Conservation (phyloP, 2,329 filamentous ascomycete genomes). For the Fusarium anthophilum region DNA sequence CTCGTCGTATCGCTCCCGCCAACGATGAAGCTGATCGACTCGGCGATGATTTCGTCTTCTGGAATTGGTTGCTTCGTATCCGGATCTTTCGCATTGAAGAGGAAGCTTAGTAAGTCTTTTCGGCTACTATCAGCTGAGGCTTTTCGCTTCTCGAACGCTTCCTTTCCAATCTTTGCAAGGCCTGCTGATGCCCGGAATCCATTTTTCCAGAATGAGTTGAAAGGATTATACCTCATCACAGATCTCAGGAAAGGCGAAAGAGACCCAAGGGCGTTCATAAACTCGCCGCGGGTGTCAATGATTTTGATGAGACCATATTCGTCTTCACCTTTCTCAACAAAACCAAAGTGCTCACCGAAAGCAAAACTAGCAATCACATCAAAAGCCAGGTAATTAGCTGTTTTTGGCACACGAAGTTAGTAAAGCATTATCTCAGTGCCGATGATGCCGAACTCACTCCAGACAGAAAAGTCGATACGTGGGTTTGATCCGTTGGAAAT, state of each 20-base stretch:
- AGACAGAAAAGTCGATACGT: not conserved
- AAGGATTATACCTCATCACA: not conserved
- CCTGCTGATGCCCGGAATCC: not conserved
- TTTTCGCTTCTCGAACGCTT: not conserved
- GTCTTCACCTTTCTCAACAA: not conserved
- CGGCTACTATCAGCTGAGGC: not conserved
- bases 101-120: not conserved
- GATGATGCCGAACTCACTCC: not conserved
- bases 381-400: not conserved
- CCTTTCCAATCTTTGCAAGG: not conserved
- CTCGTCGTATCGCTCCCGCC: not conserved
- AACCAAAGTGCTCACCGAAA: not conserved
- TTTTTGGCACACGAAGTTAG: rapidly evolving
- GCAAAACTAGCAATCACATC: not conserved
- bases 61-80: not conserved
- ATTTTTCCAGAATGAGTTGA: not conserved
- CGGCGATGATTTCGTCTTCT: not conserved
- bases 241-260: not conserved
- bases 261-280: not conserved
- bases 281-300: not conserved
- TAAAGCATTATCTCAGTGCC: rapidly evolving
- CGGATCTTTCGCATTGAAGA: not conserved
- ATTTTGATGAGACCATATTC: not conserved
- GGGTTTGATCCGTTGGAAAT: not conserved
- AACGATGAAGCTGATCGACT: not conserved